phyloP scores from a whole-genome alignment of 148 eudicot species.

The Amaranthus hypochondriacus region DNA sequence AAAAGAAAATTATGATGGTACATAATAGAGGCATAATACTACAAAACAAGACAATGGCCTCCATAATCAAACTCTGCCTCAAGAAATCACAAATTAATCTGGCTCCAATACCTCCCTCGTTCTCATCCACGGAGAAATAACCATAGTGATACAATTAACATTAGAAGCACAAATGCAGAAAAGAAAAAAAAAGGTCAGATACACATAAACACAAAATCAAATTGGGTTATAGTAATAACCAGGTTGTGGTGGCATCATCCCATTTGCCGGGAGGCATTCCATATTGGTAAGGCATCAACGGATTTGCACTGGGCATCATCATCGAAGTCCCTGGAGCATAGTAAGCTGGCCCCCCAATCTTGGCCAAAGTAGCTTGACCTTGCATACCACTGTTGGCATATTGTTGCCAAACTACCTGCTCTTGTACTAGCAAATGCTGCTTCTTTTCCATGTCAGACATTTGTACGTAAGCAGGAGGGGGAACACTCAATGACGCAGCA shows the following conservation, averaged over 20 bases:
- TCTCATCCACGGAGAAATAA: not conserved
- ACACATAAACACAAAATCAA: constrained; percentile 31
- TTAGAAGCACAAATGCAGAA: constrained; percentile 3
- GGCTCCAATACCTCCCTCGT: constrained; percentile 5
- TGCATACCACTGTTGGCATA: constrained; percentile 79
- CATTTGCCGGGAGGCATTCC: constrained; percentile 72
- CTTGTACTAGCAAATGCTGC: constrained; percentile 72
- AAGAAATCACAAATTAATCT: not conserved
- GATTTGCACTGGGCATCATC: constrained; percentile 32
- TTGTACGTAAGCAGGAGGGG: constrained; percentile 82
- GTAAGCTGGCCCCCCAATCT: constrained; percentile 54
- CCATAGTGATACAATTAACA: constrained; percentile 18
- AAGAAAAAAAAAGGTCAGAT: constrained; percentile 10
- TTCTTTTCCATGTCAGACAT: constrained; percentile 92
- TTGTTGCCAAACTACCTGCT: constrained; percentile 78
- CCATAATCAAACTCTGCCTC: not conserved
- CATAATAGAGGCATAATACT: constrained; percentile 25
- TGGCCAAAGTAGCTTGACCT: constrained; percentile 68
- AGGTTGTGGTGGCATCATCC: constrained; percentile 51
- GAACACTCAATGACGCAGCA: constrained; percentile 60
- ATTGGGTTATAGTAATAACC: constrained; percentile 67
- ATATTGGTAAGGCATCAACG: constrained; percentile 45
- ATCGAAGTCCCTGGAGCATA: constrained; percentile 43
- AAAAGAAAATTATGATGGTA: constrained; percentile 17
- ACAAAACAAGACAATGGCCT: constrained; percentile 17